phyloP scores from a whole-genome alignment of 306 rosid genomes.

The Quercus agrifolia region DNA sequence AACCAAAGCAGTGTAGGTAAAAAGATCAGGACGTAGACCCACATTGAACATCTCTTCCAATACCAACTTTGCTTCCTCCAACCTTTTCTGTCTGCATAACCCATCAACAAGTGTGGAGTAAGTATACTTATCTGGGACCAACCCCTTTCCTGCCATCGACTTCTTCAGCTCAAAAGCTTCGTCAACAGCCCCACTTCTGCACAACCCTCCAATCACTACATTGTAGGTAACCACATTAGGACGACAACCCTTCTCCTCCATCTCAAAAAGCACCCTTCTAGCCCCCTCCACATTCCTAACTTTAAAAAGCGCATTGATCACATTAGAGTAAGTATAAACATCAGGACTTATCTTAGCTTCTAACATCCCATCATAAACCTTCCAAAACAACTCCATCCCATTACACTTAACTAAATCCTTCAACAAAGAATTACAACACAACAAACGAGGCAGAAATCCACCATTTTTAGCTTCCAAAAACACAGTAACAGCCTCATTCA shows the following conservation, averaged over 20 bases:
- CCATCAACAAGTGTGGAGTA: conserved; percentile 32
- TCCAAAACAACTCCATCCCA: conserved; percentile 46
- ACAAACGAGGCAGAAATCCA: conserved; percentile 34
- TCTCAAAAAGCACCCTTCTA: conserved; percentile 34
- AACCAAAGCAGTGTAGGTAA: conserved; percentile 29
- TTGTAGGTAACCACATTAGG: conserved; percentile 34
- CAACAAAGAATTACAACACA: conserved; percentile 40
- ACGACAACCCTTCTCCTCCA: conserved; percentile 43
- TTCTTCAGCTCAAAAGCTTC: conserved; percentile 32
- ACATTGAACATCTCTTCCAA: conserved; percentile 22
- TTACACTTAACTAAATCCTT: conserved; percentile 35
- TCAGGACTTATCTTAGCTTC: conserved; percentile 34
- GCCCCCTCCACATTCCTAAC: conserved; percentile 37
- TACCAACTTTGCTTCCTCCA: conserved; percentile 31
- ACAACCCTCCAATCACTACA: conserved; percentile 30
- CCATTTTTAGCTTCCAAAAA: conserved; percentile 30
- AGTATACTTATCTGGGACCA: conserved; percentile 29
- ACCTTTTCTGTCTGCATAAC: conserved; percentile 32
- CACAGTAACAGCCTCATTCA: conserved; percentile 39
- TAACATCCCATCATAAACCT: conserved; percentile 39
- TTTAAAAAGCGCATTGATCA: conserved; percentile 43
- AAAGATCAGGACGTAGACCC: conserved; percentile 32
- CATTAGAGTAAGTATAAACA: conserved; percentile 38
- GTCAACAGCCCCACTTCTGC: conserved; percentile 30
- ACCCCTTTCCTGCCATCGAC: conserved; percentile 34